Evolutionary conservation across 1,284 basidiomycete genomes (phyloP).

Genomic region (Waitea zeae): DNA sequence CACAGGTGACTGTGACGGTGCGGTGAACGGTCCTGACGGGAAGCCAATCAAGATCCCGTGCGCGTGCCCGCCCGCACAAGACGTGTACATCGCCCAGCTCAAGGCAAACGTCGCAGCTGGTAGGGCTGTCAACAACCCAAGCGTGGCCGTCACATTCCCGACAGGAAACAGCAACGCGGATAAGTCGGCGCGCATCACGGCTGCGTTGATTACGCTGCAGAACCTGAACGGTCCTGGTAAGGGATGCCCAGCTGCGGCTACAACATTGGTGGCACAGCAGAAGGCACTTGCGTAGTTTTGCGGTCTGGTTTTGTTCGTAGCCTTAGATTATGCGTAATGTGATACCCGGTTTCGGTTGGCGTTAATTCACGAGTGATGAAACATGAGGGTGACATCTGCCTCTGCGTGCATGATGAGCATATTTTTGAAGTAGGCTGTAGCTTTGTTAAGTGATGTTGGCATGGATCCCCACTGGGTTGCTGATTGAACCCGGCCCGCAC

Average conservation of each 20-base stretch:
- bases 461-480: too few species aligned
- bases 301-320: too few species aligned
- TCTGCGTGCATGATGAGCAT: too few species aligned
- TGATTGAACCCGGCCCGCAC: too few species aligned
- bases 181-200: conserved; percentile 12
- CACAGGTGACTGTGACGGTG: conserved; percentile 18
- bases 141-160: conserved; percentile 12
- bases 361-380: too few species aligned
- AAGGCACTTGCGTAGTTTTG: conserved; percentile 13
- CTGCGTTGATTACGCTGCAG: conserved; percentile 14
- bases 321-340: too few species aligned
- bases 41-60: conserved; percentile 21
- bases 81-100: conserved; percentile 15
- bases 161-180: conserved; percentile 11
- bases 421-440: too few species aligned
- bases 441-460: too few species aligned
- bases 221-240: conserved; percentile 15
- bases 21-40: conserved; percentile 13
- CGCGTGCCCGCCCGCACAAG: conserved; percentile 18
- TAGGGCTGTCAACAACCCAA: conserved; percentile 12
- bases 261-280: conserved; percentile 8
- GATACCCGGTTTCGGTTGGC: too few species aligned
- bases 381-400: too few species aligned
- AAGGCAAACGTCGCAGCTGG: conserved; percentile 14
- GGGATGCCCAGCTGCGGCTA: conserved; percentile 15